Evolutionary conservation across 345 rosid species (phyloP).

Genomic region (Brassica cretica): DNA sequence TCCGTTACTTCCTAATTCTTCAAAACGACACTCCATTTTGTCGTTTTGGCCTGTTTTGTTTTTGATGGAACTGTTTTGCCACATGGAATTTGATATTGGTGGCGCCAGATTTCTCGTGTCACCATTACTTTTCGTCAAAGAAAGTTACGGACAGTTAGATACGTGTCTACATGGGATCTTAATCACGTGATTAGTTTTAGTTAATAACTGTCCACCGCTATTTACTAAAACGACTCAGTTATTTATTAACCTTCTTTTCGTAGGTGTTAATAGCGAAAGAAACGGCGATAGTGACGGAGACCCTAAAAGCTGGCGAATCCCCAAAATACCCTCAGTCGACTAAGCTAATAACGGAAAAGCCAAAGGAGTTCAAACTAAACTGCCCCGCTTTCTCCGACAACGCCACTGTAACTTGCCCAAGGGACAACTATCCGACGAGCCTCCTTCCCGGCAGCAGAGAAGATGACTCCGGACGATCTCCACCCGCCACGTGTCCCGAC

Average conservation of each 20-base stretch:
- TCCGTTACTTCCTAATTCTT: background rate
- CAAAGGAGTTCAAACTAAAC: slow-evolving; percentile 28
- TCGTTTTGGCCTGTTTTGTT: background rate
- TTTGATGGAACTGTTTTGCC: background rate
- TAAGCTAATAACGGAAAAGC: slow-evolving; percentile 11
- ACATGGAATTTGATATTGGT: slow-evolving; percentile 16
- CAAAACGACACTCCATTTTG: background rate
- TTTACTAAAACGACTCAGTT: background rate
- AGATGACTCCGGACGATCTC: slow-evolving; percentile 46
- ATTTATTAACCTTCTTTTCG: background rate
- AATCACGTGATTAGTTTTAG: slow-evolving; percentile 2
- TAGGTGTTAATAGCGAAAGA: slow-evolving; percentile 37
- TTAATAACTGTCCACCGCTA: background rate
- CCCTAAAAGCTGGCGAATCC: background rate
- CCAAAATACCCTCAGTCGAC: slow-evolving; percentile 32
- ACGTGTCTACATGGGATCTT: slow-evolving; percentile 20
- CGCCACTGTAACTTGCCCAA: slow-evolving; percentile 42
- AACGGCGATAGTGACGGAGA: slow-evolving; percentile 17
- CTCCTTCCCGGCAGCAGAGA: slow-evolving; percentile 26
- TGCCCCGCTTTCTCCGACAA: slow-evolving; percentile 31
- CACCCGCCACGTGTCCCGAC: slow-evolving; percentile 47
- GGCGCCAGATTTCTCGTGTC: slow-evolving; percentile 21
- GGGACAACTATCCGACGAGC: slow-evolving; percentile 40
- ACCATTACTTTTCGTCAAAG: slow-evolving; percentile 21
- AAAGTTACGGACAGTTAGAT: slow-evolving; percentile 1